Base-by-base conservation (phyloP, 331 rosid species). In the Quercus lobata region DNA sequence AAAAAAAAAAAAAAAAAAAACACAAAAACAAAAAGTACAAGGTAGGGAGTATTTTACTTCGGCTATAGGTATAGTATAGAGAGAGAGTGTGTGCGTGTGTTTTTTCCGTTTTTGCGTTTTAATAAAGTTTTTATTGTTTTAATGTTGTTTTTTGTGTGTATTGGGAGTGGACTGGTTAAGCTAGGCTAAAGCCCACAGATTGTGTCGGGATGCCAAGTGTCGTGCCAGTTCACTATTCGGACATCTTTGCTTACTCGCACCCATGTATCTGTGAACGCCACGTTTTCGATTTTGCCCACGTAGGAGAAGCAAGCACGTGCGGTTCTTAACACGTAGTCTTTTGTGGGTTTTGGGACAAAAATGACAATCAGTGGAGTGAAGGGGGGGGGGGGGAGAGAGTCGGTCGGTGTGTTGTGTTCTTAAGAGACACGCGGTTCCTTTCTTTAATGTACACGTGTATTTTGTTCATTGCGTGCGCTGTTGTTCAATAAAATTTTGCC, bases 241-340 rank as follows among this genome's bases (percentile, higher is more conserved):
- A 87, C 88, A 80, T 75, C 75, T 71, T 65, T 29, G 77, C 79
- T 27, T 66, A 72, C 71, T 71, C 81, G 83, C 79, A 71, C 57
- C 90, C 79, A 71, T 85, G 84, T 90, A 89, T 94, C 83, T 79
- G 37, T 6, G 81, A 14, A 19, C 24, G 95, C 91, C 97, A 90
- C 97, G 97, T 91, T 66, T 85, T 75, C 0, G 7, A 37, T 24
- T 18, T 55, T 29, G 57, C 63, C 84, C 93, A 87, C 79, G 91
- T 80, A 57, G 78, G 85, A 84, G 49, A 4, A 16, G 16, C 70
- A 71, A 71, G 79, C 88, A 77, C 90, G 87, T 68, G 81, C 18
- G 79, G 49, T 4, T 0, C 2, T 3, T 16, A 69, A 44, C 76
- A 49, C 56, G 87, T 73, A 68, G 74, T 18, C 16, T 10, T 57